Evolutionary conservation across 495 filamentous ascomycete species (phyloP), one percentile per base, ranked within the genome.

Genomic region (Xylaria acuta): DNA sequence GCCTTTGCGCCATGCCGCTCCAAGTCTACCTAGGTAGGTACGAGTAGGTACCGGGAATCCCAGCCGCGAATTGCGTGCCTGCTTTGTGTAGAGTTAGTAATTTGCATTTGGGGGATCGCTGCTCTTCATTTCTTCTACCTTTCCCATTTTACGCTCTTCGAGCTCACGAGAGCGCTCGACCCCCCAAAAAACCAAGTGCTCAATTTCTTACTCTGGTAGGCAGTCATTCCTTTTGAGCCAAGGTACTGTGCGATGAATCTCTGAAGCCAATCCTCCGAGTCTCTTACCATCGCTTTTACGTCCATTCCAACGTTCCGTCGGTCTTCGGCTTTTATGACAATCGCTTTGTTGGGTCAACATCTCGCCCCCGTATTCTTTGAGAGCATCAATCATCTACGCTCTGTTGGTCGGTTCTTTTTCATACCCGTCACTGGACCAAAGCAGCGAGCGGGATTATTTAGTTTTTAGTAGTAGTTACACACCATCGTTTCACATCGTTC

Each of bases 201-300:
- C 34, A 22, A 25, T 40, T 69, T 38, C 34, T 60, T 41, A 34
- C 67, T 49, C 67, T 62, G 67, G 66, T 54, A 36, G 47, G 49
- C 43, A 67, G 47, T 67, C 65, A 30, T 67, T 67, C 65, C 49
- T 67, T 67, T 56, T 56, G 49, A 67, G 49, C n/a, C n/a, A 22
- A 40, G 22, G 18, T 56, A 30, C n/a, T 8, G 47, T 34, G 49
- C n/a, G 25, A 65, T 47, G 25, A 18, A 47, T 32, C 18, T n/a
- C 22, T 62, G 38, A 36, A 18, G 54, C 54, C 40, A 22, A 49
- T 59, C 36, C 34, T 60, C 8, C 34, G 58, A 18, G 18, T 38
- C 43, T 36, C 16, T 25, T 51, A 25, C 16, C 32, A 58, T 54
- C 66, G 47, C 65, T 54, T 54, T 67, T n/a, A 12, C 32, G n/a